Conservation (phyloP, 192 early-diverging fungal genomes). For the Geranomyces variabilis region DNA sequence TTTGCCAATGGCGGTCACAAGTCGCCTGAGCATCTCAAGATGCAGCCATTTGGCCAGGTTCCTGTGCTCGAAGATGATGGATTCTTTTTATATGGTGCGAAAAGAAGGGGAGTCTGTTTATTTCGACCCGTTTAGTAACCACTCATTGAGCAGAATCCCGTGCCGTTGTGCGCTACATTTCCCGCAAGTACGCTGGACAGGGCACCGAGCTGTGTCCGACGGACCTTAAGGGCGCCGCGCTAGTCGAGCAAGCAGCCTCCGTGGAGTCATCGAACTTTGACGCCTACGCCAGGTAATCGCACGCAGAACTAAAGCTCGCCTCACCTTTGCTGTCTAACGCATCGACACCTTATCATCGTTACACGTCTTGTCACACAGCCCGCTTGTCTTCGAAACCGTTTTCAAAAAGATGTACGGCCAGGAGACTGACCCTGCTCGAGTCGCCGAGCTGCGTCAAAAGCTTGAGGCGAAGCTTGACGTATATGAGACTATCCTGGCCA, state of each 20-base stretch:
- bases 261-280: slow-evolving; percentile 23
- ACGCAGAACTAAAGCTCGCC: no score
- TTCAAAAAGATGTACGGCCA: slow-evolving; percentile 10
- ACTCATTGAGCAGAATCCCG: slow-evolving; percentile 49
- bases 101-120: no score
- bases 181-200: slow-evolving; percentile 34
- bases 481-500: slow-evolving; percentile 21
- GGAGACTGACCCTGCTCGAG: not conserved
- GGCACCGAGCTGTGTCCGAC: slow-evolving; percentile 35
- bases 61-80: slow-evolving; percentile 45
- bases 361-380: no score
- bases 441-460: slow-evolving; percentile 7
- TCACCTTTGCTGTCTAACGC: no score
- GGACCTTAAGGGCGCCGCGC: slow-evolving; percentile 24
- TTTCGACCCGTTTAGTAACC: no score
- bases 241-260: slow-evolving; percentile 43
- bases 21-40: slow-evolving; percentile 25
- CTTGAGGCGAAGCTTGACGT: slow-evolving; percentile 24
- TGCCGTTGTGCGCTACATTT: slow-evolving; percentile 47
- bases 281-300: not conserved
- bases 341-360: no score
- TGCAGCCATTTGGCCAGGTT: slow-evolving; percentile 49
- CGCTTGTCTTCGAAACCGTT: slow-evolving; percentile 10
- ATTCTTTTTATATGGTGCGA: not conserved
- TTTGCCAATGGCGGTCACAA: slow-evolving; percentile 44